These are phyloP conservation scores for Venturiaceae sp. DNA, from an alignment of 2,329 filamentous ascomycete species.

Conservation along the genomic window DNA sequence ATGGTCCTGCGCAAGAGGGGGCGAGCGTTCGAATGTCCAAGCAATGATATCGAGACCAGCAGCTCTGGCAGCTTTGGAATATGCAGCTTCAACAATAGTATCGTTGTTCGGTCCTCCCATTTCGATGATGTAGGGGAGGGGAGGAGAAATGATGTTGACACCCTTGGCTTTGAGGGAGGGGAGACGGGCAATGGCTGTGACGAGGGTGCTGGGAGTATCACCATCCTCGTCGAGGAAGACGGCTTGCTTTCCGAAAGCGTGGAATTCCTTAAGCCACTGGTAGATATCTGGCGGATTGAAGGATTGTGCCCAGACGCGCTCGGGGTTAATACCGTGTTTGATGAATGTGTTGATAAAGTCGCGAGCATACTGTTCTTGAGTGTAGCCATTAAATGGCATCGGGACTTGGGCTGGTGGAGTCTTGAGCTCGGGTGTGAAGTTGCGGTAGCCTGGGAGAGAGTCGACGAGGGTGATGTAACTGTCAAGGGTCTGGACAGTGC, in stretches of 20 bases:
- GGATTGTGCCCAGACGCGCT: conserved; percentile 46
- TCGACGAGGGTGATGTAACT: conserved; percentile 54
- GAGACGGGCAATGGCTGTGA: conserved; percentile 46
- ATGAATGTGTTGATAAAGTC: conserved; percentile 43
- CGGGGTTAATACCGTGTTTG: conserved; percentile 24
- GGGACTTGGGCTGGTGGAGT: conserved; percentile 46
- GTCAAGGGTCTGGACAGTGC: conserved; percentile 49
- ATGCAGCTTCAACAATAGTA: conserved; percentile 50
- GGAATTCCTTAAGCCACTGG: conserved; percentile 57
- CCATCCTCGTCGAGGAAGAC: conserved; percentile 55
- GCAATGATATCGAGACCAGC: conserved; percentile 56
- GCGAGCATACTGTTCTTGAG: conserved; percentile 54
- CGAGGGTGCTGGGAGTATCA: conserved; percentile 38
- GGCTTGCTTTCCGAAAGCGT: conserved; percentile 51
- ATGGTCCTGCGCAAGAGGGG: conserved; percentile 43
- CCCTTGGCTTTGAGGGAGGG: conserved; percentile 46
- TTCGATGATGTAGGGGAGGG: conserved; percentile 51
- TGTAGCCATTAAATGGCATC: conserved; percentile 63
- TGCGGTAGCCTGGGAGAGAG: conserved; percentile 39
- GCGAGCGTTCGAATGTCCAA: conserved; percentile 60
- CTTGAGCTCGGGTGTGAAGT: conserved; percentile 61
- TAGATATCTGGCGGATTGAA: conserved; percentile 55
- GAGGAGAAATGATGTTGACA: conserved; percentile 53
- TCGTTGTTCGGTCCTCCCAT: conserved; percentile 35
- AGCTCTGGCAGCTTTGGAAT: conserved; percentile 50